Conservation (phyloP, 148 eudicot species). For the Selenicereus undatus region DNA sequence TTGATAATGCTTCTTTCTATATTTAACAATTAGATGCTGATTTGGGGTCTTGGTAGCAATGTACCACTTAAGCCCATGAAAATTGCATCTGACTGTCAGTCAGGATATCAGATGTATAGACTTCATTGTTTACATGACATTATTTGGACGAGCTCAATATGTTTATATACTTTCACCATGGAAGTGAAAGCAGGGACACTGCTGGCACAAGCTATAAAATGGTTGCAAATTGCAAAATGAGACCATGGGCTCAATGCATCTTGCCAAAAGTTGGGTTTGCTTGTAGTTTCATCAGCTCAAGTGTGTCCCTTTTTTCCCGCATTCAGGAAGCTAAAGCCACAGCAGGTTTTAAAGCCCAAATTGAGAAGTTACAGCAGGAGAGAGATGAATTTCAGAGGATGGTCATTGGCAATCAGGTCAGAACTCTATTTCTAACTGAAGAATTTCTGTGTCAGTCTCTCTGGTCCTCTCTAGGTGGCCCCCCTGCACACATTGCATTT, state of each 20-base stretch:
- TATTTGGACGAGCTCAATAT: not conserved
- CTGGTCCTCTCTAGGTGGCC: not conserved
- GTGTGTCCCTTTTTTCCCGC: not conserved
- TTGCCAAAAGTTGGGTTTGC: not conserved
- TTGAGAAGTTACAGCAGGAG: constrained; percentile 95
- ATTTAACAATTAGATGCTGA: not conserved
- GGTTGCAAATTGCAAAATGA: constrained; percentile 9
- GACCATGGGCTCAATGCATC: not conserved
- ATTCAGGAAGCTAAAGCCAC: constrained; percentile 92
- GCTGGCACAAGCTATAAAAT: constrained; percentile 3
- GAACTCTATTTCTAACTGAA: constrained; percentile 1
- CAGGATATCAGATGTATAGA: not conserved
- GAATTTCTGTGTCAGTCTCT: not conserved
- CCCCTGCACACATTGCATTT: not conserved
- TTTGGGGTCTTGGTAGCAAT: not conserved
- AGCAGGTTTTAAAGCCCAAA: constrained; percentile 84
- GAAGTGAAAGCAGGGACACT: not conserved
- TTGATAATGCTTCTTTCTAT: not conserved
- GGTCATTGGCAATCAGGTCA: constrained; percentile 98
- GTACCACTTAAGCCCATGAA: not conserved
- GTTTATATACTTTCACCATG: not conserved
- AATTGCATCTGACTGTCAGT: constrained; percentile 5
- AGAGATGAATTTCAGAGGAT: constrained; percentile 98
- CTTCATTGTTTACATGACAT: not conserved
- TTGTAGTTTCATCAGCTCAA: constrained; percentile 11